These are phyloP conservation scores for Fusarium scirpi DNA, from an alignment of 2,329 filamentous ascomycete species.

Conservation along the genomic window DNA sequence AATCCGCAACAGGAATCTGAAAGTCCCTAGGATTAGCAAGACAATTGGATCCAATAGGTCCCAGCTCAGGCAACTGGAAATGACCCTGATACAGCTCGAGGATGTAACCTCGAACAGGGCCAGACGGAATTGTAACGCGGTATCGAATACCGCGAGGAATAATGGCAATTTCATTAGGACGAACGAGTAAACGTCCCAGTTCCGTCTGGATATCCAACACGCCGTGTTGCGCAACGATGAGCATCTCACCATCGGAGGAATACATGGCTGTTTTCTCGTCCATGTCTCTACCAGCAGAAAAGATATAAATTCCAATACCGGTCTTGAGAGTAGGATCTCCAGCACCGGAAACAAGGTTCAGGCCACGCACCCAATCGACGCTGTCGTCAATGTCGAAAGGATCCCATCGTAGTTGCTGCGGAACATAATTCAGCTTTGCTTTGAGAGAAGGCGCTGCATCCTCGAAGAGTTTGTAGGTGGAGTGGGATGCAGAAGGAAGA, in stretches of 20 bases:
- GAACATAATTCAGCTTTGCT: constrained; percentile 56
- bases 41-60: constrained; percentile 78
- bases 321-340: constrained; percentile 83
- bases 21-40: constrained; percentile 82
- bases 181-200: constrained; percentile 77
- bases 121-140: constrained; percentile 71
- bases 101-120: constrained; percentile 77
- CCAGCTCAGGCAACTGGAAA: constrained; percentile 76
- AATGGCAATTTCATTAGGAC: constrained; percentile 80
- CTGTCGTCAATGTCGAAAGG: constrained; percentile 78
- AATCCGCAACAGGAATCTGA: constrained; percentile 75
- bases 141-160: constrained; percentile 80
- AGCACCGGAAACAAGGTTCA: constrained; percentile 80
- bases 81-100: constrained; percentile 79
- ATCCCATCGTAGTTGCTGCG: constrained; percentile 87
- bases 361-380: constrained; percentile 64
- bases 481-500: constrained; percentile 71
- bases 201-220: constrained; percentile 82
- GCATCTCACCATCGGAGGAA: constrained; percentile 82
- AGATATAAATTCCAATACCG: constrained; percentile 85
- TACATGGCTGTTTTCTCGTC: constrained; percentile 78
- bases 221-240: constrained; percentile 81
- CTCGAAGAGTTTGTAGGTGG: constrained; percentile 55
- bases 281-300: constrained; percentile 83
- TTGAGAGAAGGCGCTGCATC: constrained; percentile 9